Evolutionary conservation across 805 yeast genomes (phyloP).

Genomic region (Saccharomyces mikatae): DNA sequence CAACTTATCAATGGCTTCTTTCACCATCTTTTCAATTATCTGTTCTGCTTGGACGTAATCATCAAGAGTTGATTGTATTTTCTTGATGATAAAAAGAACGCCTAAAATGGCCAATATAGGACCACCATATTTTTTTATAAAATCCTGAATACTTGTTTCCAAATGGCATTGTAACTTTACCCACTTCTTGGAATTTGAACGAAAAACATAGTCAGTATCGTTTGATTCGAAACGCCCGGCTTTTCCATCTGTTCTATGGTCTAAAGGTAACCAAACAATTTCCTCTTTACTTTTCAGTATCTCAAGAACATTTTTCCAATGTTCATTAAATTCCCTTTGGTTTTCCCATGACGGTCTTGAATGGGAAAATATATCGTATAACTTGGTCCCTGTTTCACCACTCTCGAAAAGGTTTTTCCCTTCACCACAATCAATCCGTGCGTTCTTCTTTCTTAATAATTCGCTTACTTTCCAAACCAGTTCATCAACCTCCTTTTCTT

Average conservation of each 20-base stretch:
- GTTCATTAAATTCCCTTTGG: conserved; percentile 49
- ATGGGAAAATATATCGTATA: conserved; percentile 38
- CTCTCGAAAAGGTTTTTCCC: conserved; percentile 36
- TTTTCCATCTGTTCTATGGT: not conserved
- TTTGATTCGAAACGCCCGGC: not conserved
- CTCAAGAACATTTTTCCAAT: conserved; percentile 53
- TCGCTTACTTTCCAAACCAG: conserved; percentile 57
- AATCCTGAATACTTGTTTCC: conserved; percentile 38
- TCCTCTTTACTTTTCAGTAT: conserved; percentile 57
- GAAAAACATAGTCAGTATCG: conserved; percentile 32
- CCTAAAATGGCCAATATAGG: not conserved
- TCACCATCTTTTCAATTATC: conserved; percentile 38
- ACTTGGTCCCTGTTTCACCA: conserved; percentile 40
- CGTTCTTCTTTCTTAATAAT: conserved; percentile 55
- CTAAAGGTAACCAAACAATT: conserved; percentile 52
- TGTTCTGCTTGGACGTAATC: conserved; percentile 32
- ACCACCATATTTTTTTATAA: conserved; percentile 19
- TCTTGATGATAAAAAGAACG: conserved; percentile 12
- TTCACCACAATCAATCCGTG: conserved; percentile 49
- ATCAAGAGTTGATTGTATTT: conserved; percentile 11
- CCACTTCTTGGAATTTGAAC: conserved; percentile 56
- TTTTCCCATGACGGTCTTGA: conserved; percentile 25
- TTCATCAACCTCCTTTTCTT: conserved; percentile 52
- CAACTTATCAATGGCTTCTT: conserved; percentile 41
- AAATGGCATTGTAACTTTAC: conserved; percentile 44